These are phyloP conservation scores for Gastrolobium villosum DNA, from an alignment of 306 rosid species.

Conservation along the genomic window DNA sequence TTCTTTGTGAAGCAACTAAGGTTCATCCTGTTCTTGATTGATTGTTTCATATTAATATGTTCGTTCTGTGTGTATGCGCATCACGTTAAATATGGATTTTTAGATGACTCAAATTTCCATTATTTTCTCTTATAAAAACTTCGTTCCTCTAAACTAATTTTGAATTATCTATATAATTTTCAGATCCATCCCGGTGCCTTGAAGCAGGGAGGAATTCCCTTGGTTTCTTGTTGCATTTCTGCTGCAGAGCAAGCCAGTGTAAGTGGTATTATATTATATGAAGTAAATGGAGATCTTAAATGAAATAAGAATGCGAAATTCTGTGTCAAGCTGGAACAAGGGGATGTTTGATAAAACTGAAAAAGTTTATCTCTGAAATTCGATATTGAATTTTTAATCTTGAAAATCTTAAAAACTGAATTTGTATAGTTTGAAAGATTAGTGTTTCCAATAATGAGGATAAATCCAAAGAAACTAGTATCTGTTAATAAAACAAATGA, in stretches of 20 bases:
- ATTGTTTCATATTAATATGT: slow-evolving; percentile 18
- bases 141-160: slow-evolving; percentile 37
- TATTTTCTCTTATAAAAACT: slow-evolving; percentile 14
- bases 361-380: slow-evolving; percentile 12
- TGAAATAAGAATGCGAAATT: slow-evolving; percentile 16
- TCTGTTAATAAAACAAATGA: slow-evolving; percentile 26
- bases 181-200: slow-evolving; percentile 97
- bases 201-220: slow-evolving; percentile 87
- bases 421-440: slow-evolving; percentile 14
- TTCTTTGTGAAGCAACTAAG: slow-evolving; percentile 18
- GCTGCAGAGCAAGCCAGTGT: slow-evolving; percentile 94
- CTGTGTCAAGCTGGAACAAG: slow-evolving; percentile 21
- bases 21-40: neutral
- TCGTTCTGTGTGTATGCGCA: neutral
- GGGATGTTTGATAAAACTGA: slow-evolving; percentile 7
- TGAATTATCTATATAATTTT: slow-evolving; percentile 47
- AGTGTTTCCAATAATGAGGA: slow-evolving; percentile 2
- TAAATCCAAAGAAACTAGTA: slow-evolving; percentile 28
- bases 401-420: slow-evolving; percentile 26
- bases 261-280: slow-evolving; percentile 54
- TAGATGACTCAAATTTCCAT: slow-evolving; percentile 10
- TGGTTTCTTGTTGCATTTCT: slow-evolving; percentile 88
- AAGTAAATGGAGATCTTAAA: slow-evolving; percentile 27
- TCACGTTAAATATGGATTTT: slow-evolving; percentile 12
- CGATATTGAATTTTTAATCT: slow-evolving; percentile 13